These are phyloP conservation scores for Kokia cookei DNA, from an alignment of 441 rosid genomes.

Conservation along the genomic window DNA sequence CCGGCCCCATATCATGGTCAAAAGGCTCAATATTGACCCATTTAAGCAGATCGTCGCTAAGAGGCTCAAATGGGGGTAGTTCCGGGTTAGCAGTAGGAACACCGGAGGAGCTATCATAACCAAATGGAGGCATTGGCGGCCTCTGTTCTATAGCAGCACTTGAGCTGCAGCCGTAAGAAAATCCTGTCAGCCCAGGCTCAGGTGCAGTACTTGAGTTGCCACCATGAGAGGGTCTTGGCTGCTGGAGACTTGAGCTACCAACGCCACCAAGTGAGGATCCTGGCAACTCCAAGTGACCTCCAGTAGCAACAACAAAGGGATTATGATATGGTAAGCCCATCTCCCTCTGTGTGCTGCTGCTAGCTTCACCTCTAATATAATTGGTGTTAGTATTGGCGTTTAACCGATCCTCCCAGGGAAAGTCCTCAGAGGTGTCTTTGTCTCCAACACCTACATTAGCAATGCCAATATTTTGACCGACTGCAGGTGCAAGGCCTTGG, in stretches of 20 bases:
- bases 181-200: neutral
- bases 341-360: neutral
- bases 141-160: neutral
- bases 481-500: neutral
- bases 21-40: too few relatives aligned
- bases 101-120: neutral
- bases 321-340: neutral
- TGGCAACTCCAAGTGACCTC: neutral
- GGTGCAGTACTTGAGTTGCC: neutral
- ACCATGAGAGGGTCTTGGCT: neutral
- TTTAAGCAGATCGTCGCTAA: too few relatives aligned
- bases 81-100: neutral
- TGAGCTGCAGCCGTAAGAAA: neutral
- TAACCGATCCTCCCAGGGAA: slow-evolving; percentile 19
- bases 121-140: neutral
- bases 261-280: neutral
- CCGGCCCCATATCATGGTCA: too few relatives aligned
- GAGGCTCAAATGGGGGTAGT: neutral
- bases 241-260: neutral
- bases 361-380: neutral
- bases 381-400: slow-evolving; percentile 1
- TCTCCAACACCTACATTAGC: neutral
- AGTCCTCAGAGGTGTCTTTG: neutral
- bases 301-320: neutral
- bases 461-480: neutral